These are phyloP conservation scores for Coffea humblotiana DNA, from an alignment of 305 asterid genomes.

Conservation along the genomic window DNA sequence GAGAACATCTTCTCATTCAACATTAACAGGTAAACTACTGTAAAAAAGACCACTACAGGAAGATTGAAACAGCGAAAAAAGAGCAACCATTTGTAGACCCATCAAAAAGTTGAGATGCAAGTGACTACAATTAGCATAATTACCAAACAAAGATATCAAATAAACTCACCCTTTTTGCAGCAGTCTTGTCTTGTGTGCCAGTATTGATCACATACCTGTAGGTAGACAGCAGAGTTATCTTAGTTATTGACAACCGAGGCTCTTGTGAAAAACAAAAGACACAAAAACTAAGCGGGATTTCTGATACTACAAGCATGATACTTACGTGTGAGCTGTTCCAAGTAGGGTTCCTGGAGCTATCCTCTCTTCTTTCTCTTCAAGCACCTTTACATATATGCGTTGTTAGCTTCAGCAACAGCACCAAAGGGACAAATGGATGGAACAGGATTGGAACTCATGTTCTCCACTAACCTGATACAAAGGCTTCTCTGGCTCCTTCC, in stretches of 20 bases:
- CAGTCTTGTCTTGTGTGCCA: conserved; percentile 85
- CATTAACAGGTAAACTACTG: not conserved
- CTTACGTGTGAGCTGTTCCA: conserved; percentile 86
- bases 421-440: not conserved
- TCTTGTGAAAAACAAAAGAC: not conserved
- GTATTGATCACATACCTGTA: conserved; percentile 84
- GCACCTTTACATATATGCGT: conserved; percentile 54
- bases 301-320: not conserved
- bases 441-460: not conserved
- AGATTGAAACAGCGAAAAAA: not conserved
- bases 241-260: not conserved
- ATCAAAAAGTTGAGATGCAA: not conserved
- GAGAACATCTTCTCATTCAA: not conserved
- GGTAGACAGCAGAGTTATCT: conserved; percentile 12
- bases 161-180: conserved; percentile 78
- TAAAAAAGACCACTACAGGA: not conserved
- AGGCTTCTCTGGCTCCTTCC: conserved; percentile 97
- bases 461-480: conserved; percentile 68
- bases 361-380: conserved; percentile 90
- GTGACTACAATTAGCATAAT: not conserved
- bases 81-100: not conserved
- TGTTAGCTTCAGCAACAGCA: conserved; percentile 4
- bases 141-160: conserved; percentile 2
- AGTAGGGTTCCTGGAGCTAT: conserved; percentile 82
- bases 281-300: not conserved